A percentile compares a stretch with the other conserved stretches of the same genome.
Evolutionary conservation across 148 eudicot genomes (phyloP).

Genomic region (Chenopodium quinoa): DNA sequence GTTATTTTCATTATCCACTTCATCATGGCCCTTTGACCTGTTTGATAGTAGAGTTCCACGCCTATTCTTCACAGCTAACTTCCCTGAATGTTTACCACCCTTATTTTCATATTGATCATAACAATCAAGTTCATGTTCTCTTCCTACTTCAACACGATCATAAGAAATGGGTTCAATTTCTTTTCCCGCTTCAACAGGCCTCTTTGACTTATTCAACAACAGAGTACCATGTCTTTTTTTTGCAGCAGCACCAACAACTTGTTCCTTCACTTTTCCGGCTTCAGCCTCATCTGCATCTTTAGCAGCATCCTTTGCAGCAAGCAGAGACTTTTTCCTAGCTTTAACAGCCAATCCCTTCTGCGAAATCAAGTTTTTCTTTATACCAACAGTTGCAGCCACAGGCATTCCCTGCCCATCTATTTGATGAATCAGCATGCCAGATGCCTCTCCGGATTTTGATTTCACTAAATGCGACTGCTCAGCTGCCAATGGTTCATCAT

Average conservation of each 20-base stretch:
- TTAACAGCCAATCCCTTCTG: conserved; percentile 36
- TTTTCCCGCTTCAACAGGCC: conserved; percentile 1
- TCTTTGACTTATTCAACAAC: conserved; percentile 21
- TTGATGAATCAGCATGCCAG: conserved; percentile 16
- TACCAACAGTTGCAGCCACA: conserved; percentile 22
- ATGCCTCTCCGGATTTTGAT: conserved; percentile 12
- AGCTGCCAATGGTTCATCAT: conserved; percentile 12
- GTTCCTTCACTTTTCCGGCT: conserved; percentile 22
- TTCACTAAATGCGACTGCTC: conserved; percentile 13
- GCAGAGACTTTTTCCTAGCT: conserved; percentile 31
- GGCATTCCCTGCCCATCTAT: conserved; percentile 29
- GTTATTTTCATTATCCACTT: conserved; percentile 49
- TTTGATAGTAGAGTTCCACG: conserved; percentile 26
- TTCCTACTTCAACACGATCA: background rate
- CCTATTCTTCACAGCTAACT: conserved; percentile 28
- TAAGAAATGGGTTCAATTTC: background rate
- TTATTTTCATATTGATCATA: conserved; percentile 27
- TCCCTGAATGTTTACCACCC: conserved; percentile 25
- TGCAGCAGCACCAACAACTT: conserved; percentile 17
- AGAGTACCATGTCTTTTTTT: conserved; percentile 24
- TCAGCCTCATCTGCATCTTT: conserved; percentile 21
- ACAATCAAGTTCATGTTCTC: background rate
- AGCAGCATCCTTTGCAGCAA: conserved; percentile 9
- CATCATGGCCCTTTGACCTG: conserved; percentile 34
- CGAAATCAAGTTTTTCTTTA: conserved; percentile 28